Base-by-base conservation (phyloP, 2,329 filamentous ascomycete genomes). In the Parafenestella ontariensis region DNA sequence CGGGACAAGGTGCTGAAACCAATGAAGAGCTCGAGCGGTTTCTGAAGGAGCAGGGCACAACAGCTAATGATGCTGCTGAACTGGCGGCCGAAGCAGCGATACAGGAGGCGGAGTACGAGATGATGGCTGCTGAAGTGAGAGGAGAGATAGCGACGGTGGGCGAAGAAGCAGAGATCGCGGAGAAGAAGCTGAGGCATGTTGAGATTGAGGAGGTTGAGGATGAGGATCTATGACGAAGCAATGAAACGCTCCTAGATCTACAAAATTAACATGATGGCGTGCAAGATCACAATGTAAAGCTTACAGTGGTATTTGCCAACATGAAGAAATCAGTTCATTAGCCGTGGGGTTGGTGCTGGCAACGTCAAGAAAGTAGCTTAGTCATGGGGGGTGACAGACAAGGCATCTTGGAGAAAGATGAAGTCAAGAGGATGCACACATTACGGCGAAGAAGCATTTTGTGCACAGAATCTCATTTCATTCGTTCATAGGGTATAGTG, bases 171-270 rank as follows among this genome's bases (percentile, higher is more conserved):
- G 57, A 51, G n/a, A 68, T 65, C 18, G 75, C 75, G 26, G 73
- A 75, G 54, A 70, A 68, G 18, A 72, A 69, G 21, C 56, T 74
- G 44, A 72, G 62, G 24, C 65, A 74, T n/a, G 79, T 81, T 29
- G 72, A 76, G 61, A 76, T 81, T 39, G 79, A 81, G 55, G 79
- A 81, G 50, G 77, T 80, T 3, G 74, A 77, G 26, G 79, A 81
- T 55, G 78, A 80, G 37, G 78, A 77, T 39, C 53, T 70, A 13
- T 74, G 55, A 28, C 10, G 31, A 34, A 34, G 15, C 15, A 34
- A 15, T 34, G 15, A 34, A n/a, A n/a, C 15, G 13, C 31, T 34
- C 31, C 5, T 34, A 34, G 15, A 5, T 34, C 31, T n/a, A 15
- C 13, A 4, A 4, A 9, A 8, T n/a, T 4, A 5, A 34, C 15